Base-by-base conservation (phyloP, 2,329 filamentous ascomycete genomes). In the Hyphodiscus sp. region DNA sequence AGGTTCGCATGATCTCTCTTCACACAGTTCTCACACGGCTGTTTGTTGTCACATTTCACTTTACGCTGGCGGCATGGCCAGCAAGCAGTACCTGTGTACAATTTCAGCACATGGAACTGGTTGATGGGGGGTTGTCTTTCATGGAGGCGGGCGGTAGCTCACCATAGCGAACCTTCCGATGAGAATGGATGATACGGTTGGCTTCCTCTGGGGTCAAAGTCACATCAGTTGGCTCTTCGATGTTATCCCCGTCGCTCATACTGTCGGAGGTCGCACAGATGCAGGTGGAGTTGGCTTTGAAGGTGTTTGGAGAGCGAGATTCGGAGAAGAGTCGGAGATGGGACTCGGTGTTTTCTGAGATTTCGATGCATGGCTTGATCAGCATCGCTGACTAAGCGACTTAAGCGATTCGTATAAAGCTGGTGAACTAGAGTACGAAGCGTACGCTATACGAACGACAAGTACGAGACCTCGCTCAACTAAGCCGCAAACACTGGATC, bases 151-250 rank as follows among this genome's bases (percentile, higher is more conserved):
- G 29, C 29, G 7, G 7, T 20, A 45, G 51, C 80, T 67, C 75
- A 85, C 82, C 82, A 69, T 86, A 85, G 65, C 82, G 77, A 53
- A 86, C 82, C 69, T 86, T 86, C 60, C 82, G 79, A 66, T 85
- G 82, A 50, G 81, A 85, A 67, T 85, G 82, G 61, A 86, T 85
- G 70, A 86, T 85, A 62, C 81, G 80, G 66, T 74, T 85, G 59
- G 81, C 82, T 69, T 86, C 82, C 67, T 85, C 82, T 10, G 81
- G 63, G 23, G 63, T 66, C 30, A 67, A 50, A 44, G 59, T 56
- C 16, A 52, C 50, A 41, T 62, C 59, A 20, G 56, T 55, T 55
- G 53, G 58, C 47, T 61, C 57, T 52, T 51, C 52, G 7, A 47
- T 57, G 20, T 2, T 13, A 38, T 13, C 33, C 13, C 47, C 51